These are phyloP conservation scores for Saccharomycopsis javanensis DNA, from an alignment of 805 yeast genomes.

Conservation along the genomic window DNA sequence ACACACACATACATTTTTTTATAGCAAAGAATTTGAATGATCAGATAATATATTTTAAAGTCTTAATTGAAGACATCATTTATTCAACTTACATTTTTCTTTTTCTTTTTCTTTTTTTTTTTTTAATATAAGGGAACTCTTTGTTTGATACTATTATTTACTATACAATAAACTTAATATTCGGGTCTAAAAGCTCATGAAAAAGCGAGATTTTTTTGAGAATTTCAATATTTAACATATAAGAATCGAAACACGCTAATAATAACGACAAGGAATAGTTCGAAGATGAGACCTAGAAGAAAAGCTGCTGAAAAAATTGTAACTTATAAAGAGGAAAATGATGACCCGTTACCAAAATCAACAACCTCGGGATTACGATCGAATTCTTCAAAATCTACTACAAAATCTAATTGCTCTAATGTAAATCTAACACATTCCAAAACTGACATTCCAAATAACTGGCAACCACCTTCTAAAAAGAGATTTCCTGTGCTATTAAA, in stretches of 20 bases:
- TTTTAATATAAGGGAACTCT: too few relatives aligned
- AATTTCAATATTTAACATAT: not conserved
- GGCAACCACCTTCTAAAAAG: constrained; percentile 12
- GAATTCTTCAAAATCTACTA: not conserved
- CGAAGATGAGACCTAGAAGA: constrained; percentile 16
- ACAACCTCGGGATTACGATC: not conserved
- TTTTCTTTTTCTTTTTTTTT: not conserved
- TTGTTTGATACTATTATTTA: too few relatives aligned
- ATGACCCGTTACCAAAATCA: not conserved
- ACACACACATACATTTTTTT: not conserved
- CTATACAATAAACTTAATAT: too few relatives aligned
- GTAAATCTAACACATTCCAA: not conserved
- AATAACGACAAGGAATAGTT: not conserved
- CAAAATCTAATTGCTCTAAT: not conserved
- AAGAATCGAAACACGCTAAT: not conserved
- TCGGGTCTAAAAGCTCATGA: too few relatives aligned
- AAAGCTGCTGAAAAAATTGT: constrained; percentile 16
- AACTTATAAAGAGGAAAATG: constrained; percentile 14
- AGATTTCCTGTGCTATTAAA: constrained; percentile 10
- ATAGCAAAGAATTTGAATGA: not conserved
- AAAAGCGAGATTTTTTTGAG: too few relatives aligned
- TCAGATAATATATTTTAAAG: not conserved
- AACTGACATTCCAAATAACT: constrained; percentile 16
- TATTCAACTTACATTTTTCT: too few relatives aligned
- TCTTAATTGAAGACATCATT: too few relatives aligned